These are phyloP conservation scores for Tremellales sp. DNA, from an alignment of 1,284 basidiomycete genomes.

Conservation along the genomic window DNA sequence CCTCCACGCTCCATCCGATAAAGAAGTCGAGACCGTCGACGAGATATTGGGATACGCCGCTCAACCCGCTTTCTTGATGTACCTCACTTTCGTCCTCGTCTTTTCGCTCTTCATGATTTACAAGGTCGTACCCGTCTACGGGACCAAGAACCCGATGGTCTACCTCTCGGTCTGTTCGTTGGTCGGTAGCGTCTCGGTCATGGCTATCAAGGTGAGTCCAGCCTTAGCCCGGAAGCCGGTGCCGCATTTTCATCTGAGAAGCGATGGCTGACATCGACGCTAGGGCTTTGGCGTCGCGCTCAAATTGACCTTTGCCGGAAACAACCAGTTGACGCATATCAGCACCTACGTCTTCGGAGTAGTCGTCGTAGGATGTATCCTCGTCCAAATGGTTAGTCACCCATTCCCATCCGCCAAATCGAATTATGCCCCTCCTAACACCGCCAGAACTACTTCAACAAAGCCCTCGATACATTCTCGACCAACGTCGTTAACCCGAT, in stretches of 20 bases:
- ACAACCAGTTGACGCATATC: constrained; percentile 91
- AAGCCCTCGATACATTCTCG: constrained; percentile 93
- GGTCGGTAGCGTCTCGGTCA: constrained; percentile 95
- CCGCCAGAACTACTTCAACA: constrained; percentile 92
- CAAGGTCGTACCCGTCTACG: constrained; percentile 78
- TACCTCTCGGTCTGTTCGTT: constrained; percentile 98
- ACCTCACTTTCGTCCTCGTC: constrained; percentile 77
- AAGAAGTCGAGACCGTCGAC: constrained; percentile 87
- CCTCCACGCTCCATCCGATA: constrained; percentile 93
- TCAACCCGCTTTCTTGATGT: constrained; percentile 84
- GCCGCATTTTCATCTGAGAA: not conserved
- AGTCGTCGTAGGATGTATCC: constrained; percentile 77
- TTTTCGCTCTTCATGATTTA: constrained; percentile 86
- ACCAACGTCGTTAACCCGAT: constrained; percentile 98
- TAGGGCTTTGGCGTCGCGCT: constrained; percentile 89
- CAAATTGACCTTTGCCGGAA: constrained; percentile 88
- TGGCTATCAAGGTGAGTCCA: constrained; percentile 45
- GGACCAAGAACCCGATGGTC: constrained; percentile 80
- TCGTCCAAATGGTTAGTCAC: constrained; percentile 75
- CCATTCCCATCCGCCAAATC: not conserved
- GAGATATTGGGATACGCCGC: constrained; percentile 79
- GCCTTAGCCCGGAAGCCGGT: not conserved
- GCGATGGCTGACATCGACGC: constrained; percentile 45
- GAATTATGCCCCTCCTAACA: not conserved
- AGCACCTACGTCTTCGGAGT: constrained; percentile 93